Evolutionary conservation across 2,329 filamentous ascomycete genomes (phyloP), one percentile per base, ranked within the genome.

Genomic region (Venturia effusa): DNA sequence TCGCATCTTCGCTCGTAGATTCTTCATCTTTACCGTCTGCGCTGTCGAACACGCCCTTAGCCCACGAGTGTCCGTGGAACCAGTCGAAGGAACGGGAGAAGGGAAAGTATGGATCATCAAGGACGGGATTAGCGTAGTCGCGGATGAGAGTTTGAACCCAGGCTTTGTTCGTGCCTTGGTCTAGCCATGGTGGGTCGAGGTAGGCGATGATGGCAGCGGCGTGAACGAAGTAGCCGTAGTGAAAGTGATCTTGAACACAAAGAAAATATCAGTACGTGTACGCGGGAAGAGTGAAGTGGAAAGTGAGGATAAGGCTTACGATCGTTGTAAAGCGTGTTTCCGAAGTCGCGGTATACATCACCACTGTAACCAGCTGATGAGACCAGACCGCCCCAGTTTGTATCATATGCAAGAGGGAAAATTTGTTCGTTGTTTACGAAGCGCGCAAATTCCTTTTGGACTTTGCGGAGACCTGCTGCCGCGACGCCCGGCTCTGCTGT

Each of bases 61-160:
- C 92, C 91, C 93, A 97, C 64, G 88, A 92, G 80, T 97, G 94
- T 1, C 93, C 94, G 70, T 95, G 86, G 74, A 87, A 97, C 90
- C 91, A 97, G 76, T 97, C 94, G 71, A 97, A 97, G 64, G 81
- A 84, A 59, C 94, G 84, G 66, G 83, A 92, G 68, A 90, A 87
- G 8, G 64, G 64, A 24, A 65, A 65, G 74, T 95, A 97, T 32
- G 81, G 79, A 71, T 96, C 92, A n/a, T 81, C 73, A 2, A 80
- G 71, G 68, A 83, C 87, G 0, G 92, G 87, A 74, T 96, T 96
- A 57, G 92, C 88, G 60, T 80, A 84, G 70, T 99, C 94, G 65
- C 93, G 87, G 60, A 94, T 86, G 55, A 99, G 80, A 67, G 84
- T 84, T 73, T 97, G 90, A 67, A 97, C 87, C 77, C 87, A 97